Evolutionary conservation across 805 yeast species (phyloP), one percentile per base, ranked within the genome.

Genomic region (Yamadazyma takamatsuzukensis): DNA sequence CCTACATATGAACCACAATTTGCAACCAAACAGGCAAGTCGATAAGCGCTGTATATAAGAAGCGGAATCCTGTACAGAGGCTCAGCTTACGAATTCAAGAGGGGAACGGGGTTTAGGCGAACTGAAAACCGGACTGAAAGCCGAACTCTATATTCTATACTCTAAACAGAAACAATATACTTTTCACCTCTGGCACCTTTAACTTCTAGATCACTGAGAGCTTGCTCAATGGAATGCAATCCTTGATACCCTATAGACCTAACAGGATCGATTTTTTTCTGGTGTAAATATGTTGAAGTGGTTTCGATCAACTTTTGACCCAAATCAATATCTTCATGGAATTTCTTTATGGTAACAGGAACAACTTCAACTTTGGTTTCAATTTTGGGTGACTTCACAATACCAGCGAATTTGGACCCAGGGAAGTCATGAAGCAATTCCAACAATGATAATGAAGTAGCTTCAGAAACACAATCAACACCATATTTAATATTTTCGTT

Each of bases 111-210:
- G n/a, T n/a, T n/a, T n/a, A n/a, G n/a, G n/a, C n/a, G n/a, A n/a
- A n/a, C n/a, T n/a, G n/a, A n/a, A n/a, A n/a, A n/a, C n/a, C n/a
- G n/a, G n/a, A n/a, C n/a, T n/a, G n/a, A n/a, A n/a, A n/a, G n/a
- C n/a, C n/a, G n/a, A n/a, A n/a, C n/a, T n/a, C n/a, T n/a, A n/a
- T n/a, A n/a, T n/a, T n/a, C n/a, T n/a, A n/a, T n/a, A n/a, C n/a
- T n/a, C n/a, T n/a, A n/a, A n/a, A n/a, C n/a, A n/a, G n/a, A n/a
- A n/a, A n/a, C n/a, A n/a, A 66, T 62, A 40, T 58, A 68, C 38
- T 68, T 68, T 34, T 66, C 71, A 18, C 59, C 65, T 26, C 59
- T 60, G 5, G 72, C 70, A n/a, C 72, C 71, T 15, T 42, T 44
- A 16, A 42, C 46, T 37, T 68, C 72, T 21, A 68, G 39, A 25